phyloP scores from a whole-genome alignment of 345 rosid species.

The Hirschfeldia incana region DNA sequence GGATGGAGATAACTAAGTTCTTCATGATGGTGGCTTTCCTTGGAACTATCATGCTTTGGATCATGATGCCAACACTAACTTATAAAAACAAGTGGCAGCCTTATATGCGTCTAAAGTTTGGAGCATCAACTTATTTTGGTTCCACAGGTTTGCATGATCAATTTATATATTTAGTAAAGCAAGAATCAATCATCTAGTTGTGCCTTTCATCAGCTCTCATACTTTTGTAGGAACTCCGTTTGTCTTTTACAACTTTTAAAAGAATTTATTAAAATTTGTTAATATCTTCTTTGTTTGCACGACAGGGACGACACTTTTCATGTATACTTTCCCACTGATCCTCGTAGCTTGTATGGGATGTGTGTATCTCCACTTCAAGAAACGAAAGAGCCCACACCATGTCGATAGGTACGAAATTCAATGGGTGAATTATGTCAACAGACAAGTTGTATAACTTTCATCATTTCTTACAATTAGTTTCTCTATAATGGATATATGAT shows the following conservation, averaged over 20 bases:
- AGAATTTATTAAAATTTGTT: not conserved
- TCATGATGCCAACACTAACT: conserved; percentile 62
- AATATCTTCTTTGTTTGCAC: not conserved
- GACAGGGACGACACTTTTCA: conserved; percentile 51
- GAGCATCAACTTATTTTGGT: conserved; percentile 55
- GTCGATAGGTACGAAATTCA: conserved; percentile 13
- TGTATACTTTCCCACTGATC: conserved; percentile 63
- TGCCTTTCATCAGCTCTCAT: not conserved
- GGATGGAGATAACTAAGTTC: conserved; percentile 44
- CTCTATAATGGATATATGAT: not conserved
- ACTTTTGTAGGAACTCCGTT: not conserved
- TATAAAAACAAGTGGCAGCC: conserved; percentile 48
- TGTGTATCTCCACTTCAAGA: conserved; percentile 54
- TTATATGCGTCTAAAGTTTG: conserved; percentile 38
- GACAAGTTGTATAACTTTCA: not conserved
- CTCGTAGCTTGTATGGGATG: conserved; percentile 59
- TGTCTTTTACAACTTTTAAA: not conserved
- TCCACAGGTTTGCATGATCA: conserved; percentile 47
- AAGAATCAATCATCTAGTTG: not conserved
- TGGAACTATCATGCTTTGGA: conserved; percentile 66
- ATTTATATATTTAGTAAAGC: not conserved
- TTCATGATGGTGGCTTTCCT: conserved; percentile 41
- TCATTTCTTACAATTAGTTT: not conserved
- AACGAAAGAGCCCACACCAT: conserved; percentile 8
- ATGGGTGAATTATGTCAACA: not conserved